Evolutionary conservation across 2,329 filamentous ascomycete genomes (phyloP).

Genomic region (Epicoccum sorghinum): DNA sequence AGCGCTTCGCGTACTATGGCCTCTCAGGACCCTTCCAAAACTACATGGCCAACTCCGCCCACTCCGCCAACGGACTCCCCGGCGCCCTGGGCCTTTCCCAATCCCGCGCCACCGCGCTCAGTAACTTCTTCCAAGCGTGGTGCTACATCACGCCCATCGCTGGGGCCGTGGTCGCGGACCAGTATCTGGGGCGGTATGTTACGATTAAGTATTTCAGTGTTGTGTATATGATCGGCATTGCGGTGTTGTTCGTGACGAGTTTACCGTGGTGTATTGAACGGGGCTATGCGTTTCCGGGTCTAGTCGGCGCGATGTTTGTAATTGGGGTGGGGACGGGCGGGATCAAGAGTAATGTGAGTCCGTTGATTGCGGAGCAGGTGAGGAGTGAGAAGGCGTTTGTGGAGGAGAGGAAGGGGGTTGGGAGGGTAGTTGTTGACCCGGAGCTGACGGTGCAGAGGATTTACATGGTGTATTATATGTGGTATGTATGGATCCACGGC

Average conservation of each 20-base stretch:
- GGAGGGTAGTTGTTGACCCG: constrained; percentile 53
- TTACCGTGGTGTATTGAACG: constrained; percentile 67
- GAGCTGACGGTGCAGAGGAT: constrained; percentile 55
- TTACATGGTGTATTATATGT: constrained; percentile 71
- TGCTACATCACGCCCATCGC: constrained; percentile 56
- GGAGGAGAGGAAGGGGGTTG: constrained; percentile 46
- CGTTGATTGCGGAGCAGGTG: constrained; percentile 57
- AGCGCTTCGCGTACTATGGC: constrained; percentile 56
- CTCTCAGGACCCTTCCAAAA: constrained; percentile 58
- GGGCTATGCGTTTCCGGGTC: constrained; percentile 66
- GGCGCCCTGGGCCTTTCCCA: constrained; percentile 52
- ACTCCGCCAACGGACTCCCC: constrained; percentile 49
- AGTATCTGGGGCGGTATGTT: constrained; percentile 71
- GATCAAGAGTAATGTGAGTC: constrained; percentile 78
- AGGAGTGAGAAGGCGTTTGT: constrained; percentile 50
- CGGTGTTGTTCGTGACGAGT: constrained; percentile 69
- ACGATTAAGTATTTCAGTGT: constrained; percentile 71
- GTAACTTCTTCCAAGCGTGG: constrained; percentile 57
- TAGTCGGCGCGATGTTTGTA: constrained; percentile 68
- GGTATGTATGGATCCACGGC: constrained; percentile 27
- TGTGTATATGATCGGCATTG: constrained; percentile 69
- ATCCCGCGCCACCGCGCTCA: constrained; percentile 52
- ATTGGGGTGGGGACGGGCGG: constrained; percentile 79
- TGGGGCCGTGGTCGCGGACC: constrained; percentile 65
- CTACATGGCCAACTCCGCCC: constrained; percentile 54